Evolutionary conservation across 441 rosid species (phyloP).

Genomic region (Pelargonium myrrhifolium): DNA sequence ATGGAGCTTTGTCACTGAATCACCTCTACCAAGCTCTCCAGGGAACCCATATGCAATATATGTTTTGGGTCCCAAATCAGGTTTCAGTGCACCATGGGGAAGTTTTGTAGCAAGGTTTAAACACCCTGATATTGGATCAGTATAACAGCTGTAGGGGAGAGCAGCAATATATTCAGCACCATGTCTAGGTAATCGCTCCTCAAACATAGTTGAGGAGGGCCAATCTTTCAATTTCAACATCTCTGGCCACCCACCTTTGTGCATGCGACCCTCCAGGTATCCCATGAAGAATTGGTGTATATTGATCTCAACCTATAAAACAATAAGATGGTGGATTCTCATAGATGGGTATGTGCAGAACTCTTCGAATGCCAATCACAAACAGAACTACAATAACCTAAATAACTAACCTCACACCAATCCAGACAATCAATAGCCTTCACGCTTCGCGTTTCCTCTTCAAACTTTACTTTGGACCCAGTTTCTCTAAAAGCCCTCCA

Average conservation of each 20-base stretch:
- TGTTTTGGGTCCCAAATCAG: conserved; percentile 93
- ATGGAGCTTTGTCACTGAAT: conserved; percentile 89
- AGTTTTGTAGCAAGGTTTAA: conserved; percentile 75
- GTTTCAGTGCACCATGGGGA: conserved; percentile 60
- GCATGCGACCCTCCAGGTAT: conserved; percentile 62
- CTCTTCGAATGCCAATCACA: not conserved
- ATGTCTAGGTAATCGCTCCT: conserved; percentile 82
- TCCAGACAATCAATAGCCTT: conserved; percentile 84
- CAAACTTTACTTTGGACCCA: conserved; percentile 39
- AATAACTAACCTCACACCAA: conserved; percentile 50
- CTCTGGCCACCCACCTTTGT: conserved; percentile 80
- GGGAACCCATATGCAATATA: conserved; percentile 77
- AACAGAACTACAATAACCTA: conserved; percentile 5
- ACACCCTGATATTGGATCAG: conserved; percentile 74
- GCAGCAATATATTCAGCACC: conserved; percentile 84
- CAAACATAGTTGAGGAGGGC: conserved; percentile 91
- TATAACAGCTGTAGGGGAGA: conserved; percentile 72
- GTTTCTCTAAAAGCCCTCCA: conserved; percentile 72
- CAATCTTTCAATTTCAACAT: conserved; percentile 94
- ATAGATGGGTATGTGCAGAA: not conserved
- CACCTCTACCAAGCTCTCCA: conserved; percentile 89
- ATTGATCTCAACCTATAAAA: conserved; percentile 47
- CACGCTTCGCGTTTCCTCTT: conserved; percentile 35
- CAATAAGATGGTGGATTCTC: not conserved
- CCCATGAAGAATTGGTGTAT: conserved; percentile 70